Base-by-base conservation (phyloP, 2,329 filamentous ascomycete genomes). In the Mycocentrospora acerina region DNA sequence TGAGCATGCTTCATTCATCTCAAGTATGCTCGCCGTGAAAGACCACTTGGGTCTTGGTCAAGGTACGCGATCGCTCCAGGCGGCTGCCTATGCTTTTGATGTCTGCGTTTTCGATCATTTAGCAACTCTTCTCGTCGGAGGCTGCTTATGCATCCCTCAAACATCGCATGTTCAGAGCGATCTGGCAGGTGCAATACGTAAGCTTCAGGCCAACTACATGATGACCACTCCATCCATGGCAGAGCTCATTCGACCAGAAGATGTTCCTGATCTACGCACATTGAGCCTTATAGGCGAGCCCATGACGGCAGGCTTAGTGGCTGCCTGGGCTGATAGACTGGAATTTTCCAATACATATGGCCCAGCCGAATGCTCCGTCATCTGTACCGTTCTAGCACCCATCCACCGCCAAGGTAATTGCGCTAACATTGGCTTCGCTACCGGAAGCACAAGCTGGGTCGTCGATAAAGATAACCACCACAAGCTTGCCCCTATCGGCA, bases 81-180 rank as follows among this genome's bases (percentile, higher is more conserved):
- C 81, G 37, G 78, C 78, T 4, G 77, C 77, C 11, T 79, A 76
- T 53, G 75, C 74, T 3, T 75, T 79, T 29, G 79, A 82, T 46
- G 72, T 77, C 7, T 72, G 74, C 25, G 62, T 81, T 14, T 56
- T 73, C 3, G 78, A 81, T 45, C 71, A 78, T 2, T 71, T 81
- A 41, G 75, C 76, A 1, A 75, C 77, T 0, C 64, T 83, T 7
- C 70, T 76, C 8, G 67, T 73, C 13, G 81, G 81, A 14, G 80
- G 76, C 0, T 81, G 77, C 37, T 69, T 84, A 4, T 32, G 30
- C 30, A 30, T 30, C 4, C 28, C 28, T 30, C n/a, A n/a, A 30
- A 14, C 15, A 30, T 15, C 28, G n/a, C n/a, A n/a, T n/a, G n/a
- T n/a, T n/a, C 28, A 30, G 10, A 30, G 10, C 10, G 28, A 30